Evolutionary conservation across 768 basidiomycete species (phyloP).

Genomic region (Rubroboletus pulcherrimus): DNA sequence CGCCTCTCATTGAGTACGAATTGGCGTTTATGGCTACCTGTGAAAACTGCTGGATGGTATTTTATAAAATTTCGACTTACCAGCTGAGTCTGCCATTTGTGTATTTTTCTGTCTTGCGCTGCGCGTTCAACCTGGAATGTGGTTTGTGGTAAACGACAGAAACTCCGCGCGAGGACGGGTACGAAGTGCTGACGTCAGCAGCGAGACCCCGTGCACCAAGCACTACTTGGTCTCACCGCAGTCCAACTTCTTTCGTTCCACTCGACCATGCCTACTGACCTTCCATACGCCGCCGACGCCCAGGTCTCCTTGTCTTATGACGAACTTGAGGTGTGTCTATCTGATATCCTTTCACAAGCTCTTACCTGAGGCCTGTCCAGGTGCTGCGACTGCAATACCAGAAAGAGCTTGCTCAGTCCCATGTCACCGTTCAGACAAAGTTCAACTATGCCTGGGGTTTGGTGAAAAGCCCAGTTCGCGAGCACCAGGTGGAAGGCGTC

Average conservation of each 20-base stretch:
- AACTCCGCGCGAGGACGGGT: conserved; percentile 13
- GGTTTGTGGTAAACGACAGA: conserved; percentile 22
- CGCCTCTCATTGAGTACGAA: conserved; percentile 31
- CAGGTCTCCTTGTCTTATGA: conserved; percentile 85
- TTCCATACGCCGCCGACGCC: conserved; percentile 95
- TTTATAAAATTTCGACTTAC: conserved; percentile 40
- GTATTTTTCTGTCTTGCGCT: conserved; percentile 15
- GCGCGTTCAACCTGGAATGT: conserved; percentile 14
- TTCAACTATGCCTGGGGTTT: conserved; percentile 98
- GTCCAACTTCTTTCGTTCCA: conserved; percentile 9
- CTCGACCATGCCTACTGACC: conserved; percentile 63
- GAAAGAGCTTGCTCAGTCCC: conserved; percentile 78
- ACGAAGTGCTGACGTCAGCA: conserved; percentile 26
- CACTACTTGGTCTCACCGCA: conserved; percentile 8
- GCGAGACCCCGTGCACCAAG: conserved; percentile 19
- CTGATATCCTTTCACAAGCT: background rate
- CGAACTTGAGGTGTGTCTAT: conserved; percentile 71
- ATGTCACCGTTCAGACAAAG: conserved; percentile 91
- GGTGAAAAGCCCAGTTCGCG: conserved; percentile 82
- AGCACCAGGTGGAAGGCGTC: conserved; percentile 91
- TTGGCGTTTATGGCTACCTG: conserved; percentile 27
- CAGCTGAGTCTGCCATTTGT: conserved; percentile 50
- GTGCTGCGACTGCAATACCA: conserved; percentile 85
- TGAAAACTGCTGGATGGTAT: conserved; percentile 22
- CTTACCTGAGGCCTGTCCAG: conserved; percentile 35